Base-by-base conservation (phyloP, 2,329 filamentous ascomycete species). In the Didymella exigua region DNA sequence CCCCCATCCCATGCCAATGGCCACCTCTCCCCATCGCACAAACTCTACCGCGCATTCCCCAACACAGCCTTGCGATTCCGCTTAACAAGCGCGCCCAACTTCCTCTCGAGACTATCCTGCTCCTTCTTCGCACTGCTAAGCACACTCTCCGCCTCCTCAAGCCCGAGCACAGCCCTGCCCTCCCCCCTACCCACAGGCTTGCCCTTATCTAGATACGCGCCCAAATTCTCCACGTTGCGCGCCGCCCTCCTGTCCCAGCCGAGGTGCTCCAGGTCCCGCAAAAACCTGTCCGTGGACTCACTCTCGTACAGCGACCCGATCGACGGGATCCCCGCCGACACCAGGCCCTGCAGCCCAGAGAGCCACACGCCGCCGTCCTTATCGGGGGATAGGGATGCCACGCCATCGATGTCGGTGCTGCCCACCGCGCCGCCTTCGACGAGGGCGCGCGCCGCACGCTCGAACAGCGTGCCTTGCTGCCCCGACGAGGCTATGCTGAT, bases 141-240 rank as follows among this genome's bases (percentile, higher is more conserved):
- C 10, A 70, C 71, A 14, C 66, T 62, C 52, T 76, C 74, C 13
- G 72, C 68, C 60, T 75, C 72, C n/a, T 74, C 70, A 26, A 75
- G 51, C 14, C 59, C 64, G 24, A 75, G 59, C 24, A 75, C 66
- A 45, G 67, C 68, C 7, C 69, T 63, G 16, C 57, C 44, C 18
- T 61, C 56, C 18, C 40, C 34, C 16, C 29, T 45, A 8, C 18
- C 49, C 34, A 36, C 49, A 27, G 30, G 49, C 50, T 56, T 51
- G 1, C 58, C 61, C 30, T 56, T 57, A 33, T 66, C 65, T 30
- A 70, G 62, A 14, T 62, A 31, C 18, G 29, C 44, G 11, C 18
- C 27, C 29, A 34, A 4, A 14, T 36, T 33, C 14, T 27, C 38
- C 13, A 16, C 30, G 7, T 23, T n/a, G 31, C 45, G 16, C 45